These are phyloP conservation scores for Populus tremula DNA, from an alignment of 345 rosid genomes.

Conservation along the genomic window DNA sequence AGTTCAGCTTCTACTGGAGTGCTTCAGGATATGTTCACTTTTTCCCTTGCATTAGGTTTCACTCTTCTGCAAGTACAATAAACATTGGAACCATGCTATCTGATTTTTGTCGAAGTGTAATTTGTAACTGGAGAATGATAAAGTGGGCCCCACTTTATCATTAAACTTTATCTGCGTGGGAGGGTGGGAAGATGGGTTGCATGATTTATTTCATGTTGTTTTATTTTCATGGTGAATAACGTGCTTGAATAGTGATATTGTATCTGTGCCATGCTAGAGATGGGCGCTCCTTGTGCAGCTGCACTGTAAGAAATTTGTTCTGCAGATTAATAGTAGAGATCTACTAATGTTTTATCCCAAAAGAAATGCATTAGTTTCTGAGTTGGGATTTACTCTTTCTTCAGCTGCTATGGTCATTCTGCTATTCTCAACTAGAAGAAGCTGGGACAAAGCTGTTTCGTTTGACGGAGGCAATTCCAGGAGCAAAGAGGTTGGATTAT, in stretches of 20 bases:
- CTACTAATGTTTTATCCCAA: not conserved
- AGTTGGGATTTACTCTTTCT: slow-evolving; percentile 1
- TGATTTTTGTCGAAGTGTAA: too few species aligned
- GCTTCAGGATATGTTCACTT: not conserved
- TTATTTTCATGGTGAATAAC: too few species aligned
- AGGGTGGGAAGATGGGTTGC: too few species aligned
- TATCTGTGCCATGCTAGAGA: too few species aligned
- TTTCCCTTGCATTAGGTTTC: not conserved
- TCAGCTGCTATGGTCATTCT: slow-evolving; percentile 95
- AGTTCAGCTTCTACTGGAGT: not conserved
- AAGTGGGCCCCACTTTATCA: too few species aligned
- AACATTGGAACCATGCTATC: too few species aligned
- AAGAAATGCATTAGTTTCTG: not conserved
- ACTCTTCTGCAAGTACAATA: too few species aligned
- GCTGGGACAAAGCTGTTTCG: slow-evolving; percentile 63
- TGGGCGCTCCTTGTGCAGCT: too few species aligned
- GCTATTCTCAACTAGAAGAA: slow-evolving; percentile 60
- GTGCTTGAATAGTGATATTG: too few species aligned
- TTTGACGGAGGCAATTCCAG: slow-evolving; percentile 80
- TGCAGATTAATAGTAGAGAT: not conserved
- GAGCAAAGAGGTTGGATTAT: slow-evolving; percentile 72
- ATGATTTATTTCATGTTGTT: too few species aligned
- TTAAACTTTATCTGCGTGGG: too few species aligned
- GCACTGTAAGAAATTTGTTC: not conserved
- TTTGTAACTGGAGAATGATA: too few species aligned